Conservation (phyloP, 1,139 yeast genomes). For the Arxiozyma telluris region DNA sequence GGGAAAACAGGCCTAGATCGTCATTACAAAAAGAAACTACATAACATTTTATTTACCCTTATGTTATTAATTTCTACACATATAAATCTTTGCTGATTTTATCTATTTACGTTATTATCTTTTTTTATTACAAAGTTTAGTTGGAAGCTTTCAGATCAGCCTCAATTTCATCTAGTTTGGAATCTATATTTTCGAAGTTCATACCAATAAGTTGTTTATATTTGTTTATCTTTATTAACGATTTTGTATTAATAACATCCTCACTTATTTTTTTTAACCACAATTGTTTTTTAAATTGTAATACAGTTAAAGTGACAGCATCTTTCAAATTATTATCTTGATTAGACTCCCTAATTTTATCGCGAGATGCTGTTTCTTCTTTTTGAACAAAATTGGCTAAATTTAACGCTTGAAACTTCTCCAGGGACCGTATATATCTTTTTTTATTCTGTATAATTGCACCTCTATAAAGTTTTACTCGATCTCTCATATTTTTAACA, state of each 20-base stretch:
- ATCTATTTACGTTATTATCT: background rate
- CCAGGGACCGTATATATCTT: constrained; percentile 14
- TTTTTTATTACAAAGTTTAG: background rate
- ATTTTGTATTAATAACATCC: constrained; percentile 31
- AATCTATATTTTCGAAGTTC: constrained; percentile 69
- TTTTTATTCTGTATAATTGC: constrained; percentile 1
- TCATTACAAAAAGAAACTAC: background rate
- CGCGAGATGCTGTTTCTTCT: constrained; percentile 6
- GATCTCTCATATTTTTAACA: background rate
- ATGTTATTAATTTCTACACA: no score
- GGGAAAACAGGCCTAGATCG: background rate
- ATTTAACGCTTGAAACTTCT: constrained; percentile 53
- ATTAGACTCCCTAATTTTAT: background rate
- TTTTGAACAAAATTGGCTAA: constrained; percentile 46
- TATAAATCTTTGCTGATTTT: background rate
- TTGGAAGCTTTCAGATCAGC: constrained; percentile 21
- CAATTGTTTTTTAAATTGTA: constrained; percentile 36
- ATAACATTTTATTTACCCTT: background rate
- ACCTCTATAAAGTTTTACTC: background rate
- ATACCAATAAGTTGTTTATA: constrained; percentile 75
- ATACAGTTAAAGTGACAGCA: constrained; percentile 5
- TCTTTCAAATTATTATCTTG: constrained; percentile 1
- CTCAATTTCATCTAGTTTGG: constrained; percentile 50
- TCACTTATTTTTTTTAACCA: constrained; percentile 33
- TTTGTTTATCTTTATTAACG: constrained; percentile 53